These are phyloP conservation scores for Monocercomonoides exilis DNA, from an alignment of 78 protist species.

Conservation along the genomic window DNA sequence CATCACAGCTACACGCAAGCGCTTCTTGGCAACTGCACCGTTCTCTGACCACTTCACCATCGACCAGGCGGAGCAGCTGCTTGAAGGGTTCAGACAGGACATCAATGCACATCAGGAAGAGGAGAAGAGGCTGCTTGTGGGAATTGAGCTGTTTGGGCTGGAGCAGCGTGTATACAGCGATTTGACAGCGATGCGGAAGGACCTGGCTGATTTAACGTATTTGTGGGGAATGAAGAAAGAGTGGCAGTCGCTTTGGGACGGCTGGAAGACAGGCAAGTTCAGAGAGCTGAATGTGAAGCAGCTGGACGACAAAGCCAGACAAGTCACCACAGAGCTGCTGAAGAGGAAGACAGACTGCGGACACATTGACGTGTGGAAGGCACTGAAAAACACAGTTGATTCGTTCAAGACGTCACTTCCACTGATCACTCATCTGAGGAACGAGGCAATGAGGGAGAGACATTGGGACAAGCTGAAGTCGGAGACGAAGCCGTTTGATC, in stretches of 20 bases:
- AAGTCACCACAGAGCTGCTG: background rate
- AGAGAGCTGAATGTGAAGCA: background rate
- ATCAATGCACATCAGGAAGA: background rate
- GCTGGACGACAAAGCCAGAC: constrained; percentile 24
- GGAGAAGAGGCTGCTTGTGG: constrained; percentile 30
- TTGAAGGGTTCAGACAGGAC: constrained; percentile 9
- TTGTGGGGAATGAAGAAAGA: constrained; percentile 47
- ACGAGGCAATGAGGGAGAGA: constrained; percentile 50
- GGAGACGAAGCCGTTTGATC: constrained; percentile 33
- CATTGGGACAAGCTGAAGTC: constrained; percentile 62
- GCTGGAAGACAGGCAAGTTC: constrained; percentile 38
- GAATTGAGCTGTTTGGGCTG: constrained; percentile 45
- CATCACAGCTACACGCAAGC: background rate
- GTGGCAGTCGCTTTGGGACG: constrained; percentile 28
- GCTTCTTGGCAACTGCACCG: constrained; percentile 39
- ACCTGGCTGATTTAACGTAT: constrained; percentile 31
- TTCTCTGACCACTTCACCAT: background rate
- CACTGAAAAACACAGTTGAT: constrained; percentile 27
- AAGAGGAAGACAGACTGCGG: background rate
- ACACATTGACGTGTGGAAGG: constrained; percentile 27
- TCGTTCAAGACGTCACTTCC: constrained; percentile 45
- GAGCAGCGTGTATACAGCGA: constrained; percentile 32
- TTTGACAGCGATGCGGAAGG: background rate
- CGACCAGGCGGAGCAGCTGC: constrained; percentile 10
- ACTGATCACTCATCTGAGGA: constrained; percentile 51